phyloP scores from a whole-genome alignment of 805 yeast genomes.

The Ogataea saltuana region DNA sequence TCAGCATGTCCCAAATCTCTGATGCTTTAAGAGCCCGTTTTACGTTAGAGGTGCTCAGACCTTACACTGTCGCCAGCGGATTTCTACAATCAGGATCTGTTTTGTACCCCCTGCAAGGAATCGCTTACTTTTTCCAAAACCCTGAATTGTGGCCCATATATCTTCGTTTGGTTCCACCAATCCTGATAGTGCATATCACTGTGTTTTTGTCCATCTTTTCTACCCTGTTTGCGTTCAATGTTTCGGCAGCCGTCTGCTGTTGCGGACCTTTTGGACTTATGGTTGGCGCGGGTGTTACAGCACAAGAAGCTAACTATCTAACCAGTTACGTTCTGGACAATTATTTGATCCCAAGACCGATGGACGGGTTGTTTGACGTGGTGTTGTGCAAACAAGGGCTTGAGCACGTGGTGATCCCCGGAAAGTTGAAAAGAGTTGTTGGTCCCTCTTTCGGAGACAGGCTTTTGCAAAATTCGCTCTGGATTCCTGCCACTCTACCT shows the following conservation, averaged over 20 bases:
- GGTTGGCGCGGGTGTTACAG: constrained; percentile 25
- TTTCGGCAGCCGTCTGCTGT: constrained; percentile 21
- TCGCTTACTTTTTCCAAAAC: constrained; percentile 27
- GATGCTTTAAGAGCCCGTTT: constrained; percentile 21
- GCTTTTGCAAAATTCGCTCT: constrained; percentile 15
- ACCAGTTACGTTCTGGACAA: constrained; percentile 27
- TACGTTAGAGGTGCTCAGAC: constrained; percentile 26
- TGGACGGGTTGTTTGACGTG: constrained; percentile 29
- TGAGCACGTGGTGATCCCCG: constrained; percentile 34
- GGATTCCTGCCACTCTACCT: constrained; percentile 23
- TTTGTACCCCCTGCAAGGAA: constrained; percentile 30
- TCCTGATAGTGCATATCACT: constrained; percentile 22
- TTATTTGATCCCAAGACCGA: constrained; percentile 28
- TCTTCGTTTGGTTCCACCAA: constrained; percentile 27
- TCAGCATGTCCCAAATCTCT: constrained; percentile 12
- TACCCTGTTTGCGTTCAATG: constrained; percentile 28
- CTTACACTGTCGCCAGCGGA: constrained; percentile 22
- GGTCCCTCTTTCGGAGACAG: constrained; percentile 28
- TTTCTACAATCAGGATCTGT: constrained; percentile 17
- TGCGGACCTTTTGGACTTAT: constrained; percentile 34
- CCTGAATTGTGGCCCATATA: constrained; percentile 31
- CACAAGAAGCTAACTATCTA: constrained; percentile 29
- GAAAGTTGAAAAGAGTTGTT: constrained; percentile 35
- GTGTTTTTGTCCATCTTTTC: constrained; percentile 22
- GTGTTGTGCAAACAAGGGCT: constrained; percentile 32